phyloP scores from a whole-genome alignment of 208 protist species.

The Porcisia deanei region DNA sequence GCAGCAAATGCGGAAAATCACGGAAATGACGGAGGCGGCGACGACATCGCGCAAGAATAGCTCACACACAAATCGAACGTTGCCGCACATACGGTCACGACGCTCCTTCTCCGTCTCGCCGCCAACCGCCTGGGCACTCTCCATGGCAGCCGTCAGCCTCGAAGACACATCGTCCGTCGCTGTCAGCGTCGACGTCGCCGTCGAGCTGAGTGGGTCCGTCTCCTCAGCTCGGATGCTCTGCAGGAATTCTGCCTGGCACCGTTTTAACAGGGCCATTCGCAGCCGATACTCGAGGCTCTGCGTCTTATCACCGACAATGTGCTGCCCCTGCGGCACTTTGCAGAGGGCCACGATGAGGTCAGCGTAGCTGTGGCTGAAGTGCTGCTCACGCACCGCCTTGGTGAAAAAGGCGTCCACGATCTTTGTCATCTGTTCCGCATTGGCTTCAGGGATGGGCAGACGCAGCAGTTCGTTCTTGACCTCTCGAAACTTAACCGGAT shows the following conservation, averaged over 20 bases:
- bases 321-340: slow-evolving; percentile 57
- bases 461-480: slow-evolving; percentile 85
- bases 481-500: slow-evolving; percentile 76
- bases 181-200: neutral
- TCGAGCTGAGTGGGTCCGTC: slow-evolving; percentile 1
- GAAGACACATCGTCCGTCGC: neutral
- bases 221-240: slow-evolving; percentile 22
- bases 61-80: slow-evolving; percentile 79
- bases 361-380: slow-evolving; percentile 77
- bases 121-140: slow-evolving; percentile 6
- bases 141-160: slow-evolving; percentile 6
- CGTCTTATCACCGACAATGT: slow-evolving; percentile 55
- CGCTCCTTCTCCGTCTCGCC: slow-evolving; percentile 51
- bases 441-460: slow-evolving; percentile 82
- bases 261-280: slow-evolving; percentile 61
- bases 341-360: slow-evolving; percentile 72
- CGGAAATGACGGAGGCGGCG: slow-evolving; percentile 49
- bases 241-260: slow-evolving; percentile 73
- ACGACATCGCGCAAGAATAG: slow-evolving; percentile 73
- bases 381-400: slow-evolving; percentile 77
- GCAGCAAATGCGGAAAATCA: slow-evolving; percentile 58
- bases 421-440: slow-evolving; percentile 59
- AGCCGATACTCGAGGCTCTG: slow-evolving; percentile 76
- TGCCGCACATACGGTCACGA: slow-evolving; percentile 67
- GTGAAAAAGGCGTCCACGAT: slow-evolving; percentile 82